phyloP scores from a whole-genome alignment of 352 stramenopile species.

The Pythium coloratum region DNA sequence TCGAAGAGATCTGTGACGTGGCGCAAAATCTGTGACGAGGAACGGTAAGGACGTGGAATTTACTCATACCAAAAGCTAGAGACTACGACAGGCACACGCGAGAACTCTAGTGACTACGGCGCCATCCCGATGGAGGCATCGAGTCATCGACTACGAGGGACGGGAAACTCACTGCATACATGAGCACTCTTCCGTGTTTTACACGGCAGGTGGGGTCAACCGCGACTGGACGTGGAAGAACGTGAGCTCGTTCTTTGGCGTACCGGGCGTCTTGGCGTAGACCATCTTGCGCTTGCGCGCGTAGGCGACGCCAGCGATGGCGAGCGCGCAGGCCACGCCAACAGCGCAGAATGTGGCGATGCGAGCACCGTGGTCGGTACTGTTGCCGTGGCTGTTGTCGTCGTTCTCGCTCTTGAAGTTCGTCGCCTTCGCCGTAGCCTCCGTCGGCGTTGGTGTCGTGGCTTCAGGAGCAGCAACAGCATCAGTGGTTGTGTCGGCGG shows the following conservation, averaged over 20 bases:
- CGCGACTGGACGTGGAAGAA: conserved; percentile 43
- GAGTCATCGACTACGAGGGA: background rate
- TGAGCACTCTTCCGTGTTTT: background rate
- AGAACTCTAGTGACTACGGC: background rate
- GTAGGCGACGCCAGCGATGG: conserved; percentile 24
- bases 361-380: conserved; percentile 8
- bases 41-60: background rate
- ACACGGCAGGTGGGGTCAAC: conserved; percentile 34
- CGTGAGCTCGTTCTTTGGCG: conserved; percentile 32
- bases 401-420: conserved; percentile 21
- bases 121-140: background rate
- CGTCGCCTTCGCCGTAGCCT: conserved; percentile 6
- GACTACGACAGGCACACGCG: background rate
- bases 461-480: background rate
- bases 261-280: conserved; percentile 30
- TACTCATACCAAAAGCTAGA: background rate
- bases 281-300: conserved; percentile 26
- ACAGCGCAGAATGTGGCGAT: conserved; percentile 20
- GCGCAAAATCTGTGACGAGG: conserved; percentile 7
- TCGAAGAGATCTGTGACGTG: conserved; percentile 11
- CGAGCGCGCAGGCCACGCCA: conserved; percentile 26
- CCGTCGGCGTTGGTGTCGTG: background rate
- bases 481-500: background rate
- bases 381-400: background rate
- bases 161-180: conserved; percentile 10